phyloP scores from a whole-genome alignment of 495 filamentous ascomycete species.

The Lophiotrema nucula region DNA sequence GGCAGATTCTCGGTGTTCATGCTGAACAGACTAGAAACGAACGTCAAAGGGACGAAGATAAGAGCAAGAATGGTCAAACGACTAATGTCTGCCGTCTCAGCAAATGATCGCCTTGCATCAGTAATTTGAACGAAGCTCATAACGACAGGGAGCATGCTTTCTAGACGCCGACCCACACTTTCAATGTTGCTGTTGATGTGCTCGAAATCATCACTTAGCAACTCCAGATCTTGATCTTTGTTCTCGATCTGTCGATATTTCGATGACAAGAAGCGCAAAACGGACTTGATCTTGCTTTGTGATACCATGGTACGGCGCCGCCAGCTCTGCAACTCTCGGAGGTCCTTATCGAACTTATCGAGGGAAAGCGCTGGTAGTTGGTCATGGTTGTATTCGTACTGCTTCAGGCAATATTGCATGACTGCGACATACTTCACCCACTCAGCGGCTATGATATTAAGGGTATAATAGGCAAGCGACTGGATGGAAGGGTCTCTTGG shows the following conservation, averaged over 20 bases:
- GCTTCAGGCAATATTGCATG: constrained; percentile 18
- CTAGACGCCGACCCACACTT: constrained; percentile 25
- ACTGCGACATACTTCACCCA: constrained; percentile 27
- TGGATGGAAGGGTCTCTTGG: neutral
- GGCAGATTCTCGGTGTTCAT: constrained; percentile 32
- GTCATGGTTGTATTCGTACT: constrained; percentile 19
- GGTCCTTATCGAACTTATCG: constrained; percentile 10
- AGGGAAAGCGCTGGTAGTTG: neutral
- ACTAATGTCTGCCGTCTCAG: constrained; percentile 40
- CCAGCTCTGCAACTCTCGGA: constrained; percentile 14
- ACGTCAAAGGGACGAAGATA: constrained; percentile 44
- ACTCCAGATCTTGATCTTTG: neutral
- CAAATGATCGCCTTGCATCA: constrained; percentile 32
- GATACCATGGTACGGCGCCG: constrained; percentile 4
- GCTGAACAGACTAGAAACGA: constrained; percentile 42
- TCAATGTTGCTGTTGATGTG: constrained; percentile 20
- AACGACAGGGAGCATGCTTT: constrained; percentile 37
- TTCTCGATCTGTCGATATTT: neutral
- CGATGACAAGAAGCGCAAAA: neutral
- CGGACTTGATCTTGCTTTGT: constrained; percentile 1
- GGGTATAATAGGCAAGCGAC: constrained; percentile 16
- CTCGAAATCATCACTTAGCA: constrained; percentile 1
- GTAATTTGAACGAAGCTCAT: constrained; percentile 38
- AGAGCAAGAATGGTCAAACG: constrained; percentile 42
- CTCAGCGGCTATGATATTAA: constrained; percentile 23